Evolutionary conservation across 106 monocot species (phyloP), one percentile per base, ranked within the genome.

Genomic region (Acorus calamus): DNA sequence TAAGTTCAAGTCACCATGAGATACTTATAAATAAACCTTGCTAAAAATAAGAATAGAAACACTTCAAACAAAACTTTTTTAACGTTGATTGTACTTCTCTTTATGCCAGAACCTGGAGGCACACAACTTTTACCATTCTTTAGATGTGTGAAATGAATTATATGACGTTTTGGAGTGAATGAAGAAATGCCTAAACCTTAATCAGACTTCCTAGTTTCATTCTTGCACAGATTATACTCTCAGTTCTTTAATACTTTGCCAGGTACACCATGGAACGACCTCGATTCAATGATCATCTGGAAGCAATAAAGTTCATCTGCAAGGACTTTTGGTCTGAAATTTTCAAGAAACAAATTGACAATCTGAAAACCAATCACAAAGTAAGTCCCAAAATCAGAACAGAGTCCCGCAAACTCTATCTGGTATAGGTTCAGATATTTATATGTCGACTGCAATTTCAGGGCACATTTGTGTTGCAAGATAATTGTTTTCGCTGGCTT

Each of bases 401-500:
- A 28, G 28, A 28, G 28, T 28, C 28, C 28, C 28, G 1, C 28
- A 28, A 28, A 28, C 28, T 28, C 28, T 28, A 28, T 28, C 28
- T 1, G 1, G 28, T 28, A 28, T 28, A 50, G 41, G 11, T 69
- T 13, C 11, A 6, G 50, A 50, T 47, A 50, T 59, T 42, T 52
- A 55, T 13, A 3, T 28, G 28, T 6, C 5, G 47, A 4, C 41
- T 2, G 65, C 74, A 28, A 44, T 49, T 74, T 49, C 62, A 98
- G 98, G 98, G 98, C 42, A 98, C 98, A 0, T 98, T 83, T 74
- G 98, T 98, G 53, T 69, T 98, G 62, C 98, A 98, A 85, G 98
- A 98, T 73, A 98, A 92, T 66, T 66, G 44, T 41, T 92, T 98
- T 67, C 77, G 83, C 7, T 98, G 98, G 98, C 88, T 98, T 49